These are phyloP conservation scores for Conidiobolus incongruus DNA, from an alignment of 371 early-diverging fungal genomes.

Conservation along the genomic window DNA sequence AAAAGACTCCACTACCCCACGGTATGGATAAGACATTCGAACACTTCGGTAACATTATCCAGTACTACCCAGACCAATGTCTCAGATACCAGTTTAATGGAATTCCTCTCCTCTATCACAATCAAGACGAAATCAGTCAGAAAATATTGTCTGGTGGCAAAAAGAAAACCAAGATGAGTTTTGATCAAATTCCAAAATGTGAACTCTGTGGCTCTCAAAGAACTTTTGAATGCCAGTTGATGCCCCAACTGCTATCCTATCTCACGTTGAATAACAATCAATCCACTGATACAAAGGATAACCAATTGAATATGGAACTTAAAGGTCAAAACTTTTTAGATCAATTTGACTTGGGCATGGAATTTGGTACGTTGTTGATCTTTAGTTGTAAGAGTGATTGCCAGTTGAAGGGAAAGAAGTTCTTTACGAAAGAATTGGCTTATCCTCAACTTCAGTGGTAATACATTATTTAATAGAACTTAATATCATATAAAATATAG, in stretches of 20 bases:
- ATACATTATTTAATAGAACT: conserved; percentile 34
- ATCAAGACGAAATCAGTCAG: conserved; percentile 17
- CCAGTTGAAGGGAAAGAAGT: not conserved
- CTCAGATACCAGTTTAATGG: conserved; percentile 57
- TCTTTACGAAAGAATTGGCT: conserved; percentile 4
- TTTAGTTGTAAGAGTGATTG: conserved; percentile 71
- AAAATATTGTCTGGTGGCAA: conserved; percentile 11
- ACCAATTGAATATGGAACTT: conserved; percentile 5
- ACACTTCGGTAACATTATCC: conserved; percentile 43
- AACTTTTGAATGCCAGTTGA: conserved; percentile 78
- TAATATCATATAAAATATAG: conserved; percentile 38
- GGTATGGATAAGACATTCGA: conserved; percentile 62
- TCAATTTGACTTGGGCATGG: conserved; percentile 57
- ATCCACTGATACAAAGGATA: conserved; percentile 8
- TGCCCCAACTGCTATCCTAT: conserved; percentile 61
- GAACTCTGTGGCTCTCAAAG: conserved; percentile 41
- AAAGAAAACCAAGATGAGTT: conserved; percentile 10
- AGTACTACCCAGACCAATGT: conserved; percentile 59
- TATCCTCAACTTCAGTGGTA: conserved; percentile 8
- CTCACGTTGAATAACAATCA: conserved; percentile 21
- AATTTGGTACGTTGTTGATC: conserved; percentile 74
- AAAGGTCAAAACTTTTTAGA: conserved; percentile 17
- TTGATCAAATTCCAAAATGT: conserved; percentile 24
- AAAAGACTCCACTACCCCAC: conserved; percentile 37
- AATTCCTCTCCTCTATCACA: conserved; percentile 37